Conservation (phyloP, 148 eudicot genomes). For the Polygonum aviculare region DNA sequence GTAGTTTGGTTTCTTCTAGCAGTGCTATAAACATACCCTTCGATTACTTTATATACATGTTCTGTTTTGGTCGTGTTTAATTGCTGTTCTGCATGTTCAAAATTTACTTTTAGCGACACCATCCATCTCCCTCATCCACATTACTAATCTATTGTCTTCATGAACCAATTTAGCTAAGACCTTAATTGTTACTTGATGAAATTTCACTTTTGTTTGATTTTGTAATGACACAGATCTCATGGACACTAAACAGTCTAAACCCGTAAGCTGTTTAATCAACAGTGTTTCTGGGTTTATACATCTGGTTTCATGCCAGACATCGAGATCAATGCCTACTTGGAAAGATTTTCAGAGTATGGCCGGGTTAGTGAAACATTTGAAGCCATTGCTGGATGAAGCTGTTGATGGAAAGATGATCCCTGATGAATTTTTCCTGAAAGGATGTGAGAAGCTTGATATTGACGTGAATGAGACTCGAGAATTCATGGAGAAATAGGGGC, state of each 20-base stretch:
- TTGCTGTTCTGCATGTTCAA: neutral
- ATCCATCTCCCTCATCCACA: neutral
- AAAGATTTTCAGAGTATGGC: conserved; percentile 41
- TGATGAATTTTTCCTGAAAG: conserved; percentile 46
- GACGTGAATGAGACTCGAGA: conserved; percentile 75
- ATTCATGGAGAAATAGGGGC: conserved; percentile 74
- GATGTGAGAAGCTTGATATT: conserved; percentile 63
- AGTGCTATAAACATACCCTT: neutral
- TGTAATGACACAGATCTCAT: conserved; percentile 40
- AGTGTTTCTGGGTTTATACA: conserved; percentile 82
- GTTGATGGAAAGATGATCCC: conserved; percentile 32
- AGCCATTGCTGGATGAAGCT: conserved; percentile 55
- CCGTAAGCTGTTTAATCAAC: conserved; percentile 64
- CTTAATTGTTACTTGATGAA: neutral
- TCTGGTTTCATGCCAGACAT: conserved; percentile 62
- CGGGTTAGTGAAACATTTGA: conserved; percentile 55
- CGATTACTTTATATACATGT: too few species aligned
- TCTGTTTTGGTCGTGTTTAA: neutral
- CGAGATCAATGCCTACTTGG: conserved; percentile 48
- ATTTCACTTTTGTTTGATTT: neutral
- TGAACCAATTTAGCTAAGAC: neutral
- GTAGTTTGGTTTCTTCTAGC: neutral
- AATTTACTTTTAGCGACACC: neutral
- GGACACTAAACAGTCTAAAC: conserved; percentile 54
- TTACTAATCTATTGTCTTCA: neutral